These are phyloP conservation scores for Raffaelea deltoideospora DNA, from an alignment of 2,329 filamentous ascomycete species.

Conservation along the genomic window DNA sequence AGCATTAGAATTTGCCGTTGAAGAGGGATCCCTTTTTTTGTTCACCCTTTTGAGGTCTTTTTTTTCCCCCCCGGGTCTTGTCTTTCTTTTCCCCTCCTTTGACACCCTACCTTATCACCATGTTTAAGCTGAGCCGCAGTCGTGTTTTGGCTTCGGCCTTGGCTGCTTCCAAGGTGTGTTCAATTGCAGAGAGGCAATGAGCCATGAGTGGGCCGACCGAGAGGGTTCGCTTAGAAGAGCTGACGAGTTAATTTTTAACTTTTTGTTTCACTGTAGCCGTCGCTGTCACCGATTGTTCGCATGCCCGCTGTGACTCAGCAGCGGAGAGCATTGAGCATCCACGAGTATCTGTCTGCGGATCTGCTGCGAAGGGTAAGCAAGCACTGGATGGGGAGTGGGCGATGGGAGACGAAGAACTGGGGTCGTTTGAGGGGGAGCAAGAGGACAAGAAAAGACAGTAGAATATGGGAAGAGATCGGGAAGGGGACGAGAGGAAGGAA, in stretches of 20 bases:
- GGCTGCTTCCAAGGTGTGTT: conserved; percentile 58
- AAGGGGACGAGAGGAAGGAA: no score
- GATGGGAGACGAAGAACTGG: no score
- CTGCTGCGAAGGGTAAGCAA: conserved; percentile 64
- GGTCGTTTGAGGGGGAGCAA: no score
- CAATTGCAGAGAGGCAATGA: no score
- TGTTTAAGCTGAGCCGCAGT: conserved; percentile 81
- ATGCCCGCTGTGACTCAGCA: conserved; percentile 58
- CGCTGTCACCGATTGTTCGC: conserved; percentile 34
- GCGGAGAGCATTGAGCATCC: conserved; percentile 80
- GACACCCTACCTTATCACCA: conserved; percentile 24
- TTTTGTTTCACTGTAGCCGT: conserved; percentile 12
- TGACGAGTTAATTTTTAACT: no score
- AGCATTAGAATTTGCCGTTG: no score
- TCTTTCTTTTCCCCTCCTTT: not conserved
- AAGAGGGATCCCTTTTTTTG: no score
- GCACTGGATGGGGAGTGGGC: no score
- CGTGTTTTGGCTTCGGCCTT: conserved; percentile 68
- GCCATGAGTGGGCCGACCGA: no score
- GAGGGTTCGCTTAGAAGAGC: no score
- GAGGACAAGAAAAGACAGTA: no score
- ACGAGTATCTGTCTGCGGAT: conserved; percentile 94
- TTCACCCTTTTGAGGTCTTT: not conserved
- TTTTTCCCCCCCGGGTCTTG: not conserved
- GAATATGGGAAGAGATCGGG: no score